phyloP scores from a whole-genome alignment of 345 rosid genomes.

The Nasturtium officinale region DNA sequence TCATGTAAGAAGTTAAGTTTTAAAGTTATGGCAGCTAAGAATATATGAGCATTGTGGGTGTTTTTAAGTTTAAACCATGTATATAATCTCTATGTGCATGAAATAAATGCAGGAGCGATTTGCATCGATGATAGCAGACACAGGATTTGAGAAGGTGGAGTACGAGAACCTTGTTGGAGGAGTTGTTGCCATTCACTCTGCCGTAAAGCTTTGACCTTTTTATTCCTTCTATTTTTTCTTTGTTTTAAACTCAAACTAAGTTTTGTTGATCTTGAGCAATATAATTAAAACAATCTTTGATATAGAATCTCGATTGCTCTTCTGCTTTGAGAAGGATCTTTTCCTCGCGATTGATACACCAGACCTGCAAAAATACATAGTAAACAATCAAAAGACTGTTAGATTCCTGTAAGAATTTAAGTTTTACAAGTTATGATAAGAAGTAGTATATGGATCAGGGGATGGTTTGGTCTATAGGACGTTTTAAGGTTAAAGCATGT shows the following conservation, averaged over 20 bases:
- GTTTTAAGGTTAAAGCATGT: no score
- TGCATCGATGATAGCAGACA: conserved; percentile 86
- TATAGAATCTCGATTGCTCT: conserved; percentile 80
- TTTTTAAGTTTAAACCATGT: not conserved
- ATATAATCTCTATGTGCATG: not conserved
- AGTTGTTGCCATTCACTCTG: conserved; percentile 91
- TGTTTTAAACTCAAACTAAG: conserved; percentile 11
- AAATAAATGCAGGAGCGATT: conserved; percentile 65
- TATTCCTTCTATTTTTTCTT: not conserved
- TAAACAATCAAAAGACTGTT: not conserved
- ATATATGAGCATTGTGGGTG: not conserved
- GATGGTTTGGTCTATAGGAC: no score
- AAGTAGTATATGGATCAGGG: no score
- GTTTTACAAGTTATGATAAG: no score
- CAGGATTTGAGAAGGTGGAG: conserved; percentile 93
- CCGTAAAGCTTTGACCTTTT: conserved; percentile 56
- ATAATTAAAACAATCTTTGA: conserved; percentile 67
- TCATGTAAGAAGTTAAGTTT: not conserved
- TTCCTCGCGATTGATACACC: conserved; percentile 76
- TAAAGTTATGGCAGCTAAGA: not conserved
- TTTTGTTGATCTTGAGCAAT: conserved; percentile 1
- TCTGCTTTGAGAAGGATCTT: conserved; percentile 75
- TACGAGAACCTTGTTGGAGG: conserved; percentile 96
- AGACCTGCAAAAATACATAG: conserved; percentile 59
- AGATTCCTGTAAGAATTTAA: no score